Base-by-base conservation (phyloP, 2,329 filamentous ascomycete genomes). In the Blastomyces percursus region DNA sequence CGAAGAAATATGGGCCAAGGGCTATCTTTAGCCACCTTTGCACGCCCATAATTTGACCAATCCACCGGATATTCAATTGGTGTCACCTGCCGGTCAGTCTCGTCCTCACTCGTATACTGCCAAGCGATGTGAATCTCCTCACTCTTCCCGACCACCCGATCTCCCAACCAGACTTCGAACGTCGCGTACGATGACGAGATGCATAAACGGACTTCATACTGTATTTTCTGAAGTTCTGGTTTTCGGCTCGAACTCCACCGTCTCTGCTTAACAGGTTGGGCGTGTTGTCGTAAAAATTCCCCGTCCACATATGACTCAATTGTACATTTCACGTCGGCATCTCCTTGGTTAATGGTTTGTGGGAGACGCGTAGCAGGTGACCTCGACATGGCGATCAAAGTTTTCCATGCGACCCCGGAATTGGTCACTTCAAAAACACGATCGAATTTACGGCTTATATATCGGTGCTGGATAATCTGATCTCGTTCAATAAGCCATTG, bases 171-270 rank as follows among this genome's bases (percentile, higher is more conserved):
- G 35, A 61, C 52, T 52, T 61, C 24, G n/a, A 61, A 50, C 14
- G 32, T 44, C 16, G 57, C 2, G 14, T 35, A 24, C 38, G 60
- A 40, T 3, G 27, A 46, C 21, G 24, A 14, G 16, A 61, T 48
- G 52, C 7, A 11, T 35, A 56, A 50, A 21, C 60, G 51, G 6
- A 61, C 51, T 52, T 61, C 60, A 40, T 46, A 60, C 59, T 60
- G 59, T 3, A 60, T 51, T 56, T 48, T 42, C 24, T 24, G 19
- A 38, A 35, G 19, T 35, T 46, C 35, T 21, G 27, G 19, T 21
- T 46, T 46, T 16, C 35, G 30, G 12, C 5, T 35, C 11, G 51
- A 57, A 19, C 14, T 27, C 40, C 40, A 59, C 40, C 57, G 30
- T 11, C 46, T 61, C n/a, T 46, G 59, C 16, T 48, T 57, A 21